These are phyloP conservation scores for Xerophyta viscosa DNA, from an alignment of 106 monocot genomes.

Conservation along the genomic window DNA sequence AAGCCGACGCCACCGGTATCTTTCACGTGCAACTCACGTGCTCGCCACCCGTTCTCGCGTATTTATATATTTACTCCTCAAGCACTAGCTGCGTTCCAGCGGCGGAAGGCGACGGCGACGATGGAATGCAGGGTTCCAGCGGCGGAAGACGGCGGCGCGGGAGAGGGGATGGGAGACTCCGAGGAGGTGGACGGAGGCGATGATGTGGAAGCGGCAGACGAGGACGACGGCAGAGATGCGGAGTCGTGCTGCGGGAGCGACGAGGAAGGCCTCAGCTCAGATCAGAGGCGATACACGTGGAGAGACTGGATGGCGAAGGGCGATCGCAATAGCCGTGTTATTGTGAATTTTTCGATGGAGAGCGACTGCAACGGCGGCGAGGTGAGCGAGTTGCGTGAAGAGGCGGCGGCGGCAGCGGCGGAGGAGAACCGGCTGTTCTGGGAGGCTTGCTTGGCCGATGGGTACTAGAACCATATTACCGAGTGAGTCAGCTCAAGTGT, in stretches of 20 bases:
- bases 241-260: constrained; percentile 1
- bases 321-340: too few species aligned
- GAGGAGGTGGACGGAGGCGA: not conserved
- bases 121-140: too few species aligned
- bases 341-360: too few species aligned
- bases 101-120: too few species aligned
- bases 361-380: too few species aligned
- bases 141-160: too few species aligned
- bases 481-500: too few species aligned
- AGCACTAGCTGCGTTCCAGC: too few species aligned
- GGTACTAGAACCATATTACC: not conserved
- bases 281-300: not conserved
- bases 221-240: not conserved
- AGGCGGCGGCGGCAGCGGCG: not conserved
- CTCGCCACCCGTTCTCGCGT: too few species aligned
- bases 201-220: not conserved
- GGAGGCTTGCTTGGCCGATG: constrained; percentile 4
- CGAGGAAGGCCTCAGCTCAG: not conserved
- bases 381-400: not conserved
- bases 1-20: too few species aligned
- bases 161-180: not conserved
- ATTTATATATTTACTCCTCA: too few species aligned
- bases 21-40: too few species aligned
- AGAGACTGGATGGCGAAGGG: not conserved
- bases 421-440: constrained; percentile 2